Base-by-base conservation (phyloP, 805 yeast genomes). In the Danielozyma ontarioensis region DNA sequence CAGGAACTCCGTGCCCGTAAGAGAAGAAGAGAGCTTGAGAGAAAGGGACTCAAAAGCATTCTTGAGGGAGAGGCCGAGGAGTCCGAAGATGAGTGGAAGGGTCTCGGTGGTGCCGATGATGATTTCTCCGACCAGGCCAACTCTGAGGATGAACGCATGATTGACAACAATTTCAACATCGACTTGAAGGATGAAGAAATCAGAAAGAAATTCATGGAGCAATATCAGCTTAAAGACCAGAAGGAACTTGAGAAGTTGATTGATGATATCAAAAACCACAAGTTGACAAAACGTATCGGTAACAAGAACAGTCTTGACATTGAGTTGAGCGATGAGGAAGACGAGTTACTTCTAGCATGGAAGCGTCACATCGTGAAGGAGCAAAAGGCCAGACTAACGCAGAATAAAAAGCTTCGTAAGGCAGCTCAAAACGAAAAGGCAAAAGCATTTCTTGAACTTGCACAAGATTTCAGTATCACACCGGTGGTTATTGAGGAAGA, bases 51-150 rank as follows among this genome's bases (percentile, higher is more conserved):
- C 13, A 68, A 68, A 33, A 66, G 73, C 17, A 70, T 85, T 34
- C 65, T 84, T 52, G 90, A 85, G 47, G 80, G 82, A 31, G 93
- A 84, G 62, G 95, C 95, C 28, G 88, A 76, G 45, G 95, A 85
- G 61, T 83, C 93, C 24, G 94, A 85, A 39, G 95, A 85, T 64
- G 95, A 85, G 62, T 85, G 87, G 84, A 73, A 73, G 31, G 94
- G 93, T 3, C 47, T 82, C 31, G 93, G 90, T 42, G 94, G 94
- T 39, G 64, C 50, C 4, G 89, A 82, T 44, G 83, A 79, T 3
- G 80, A 75, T 40, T 34, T 50, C 1, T 70, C 76, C 13, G 80
- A 72, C 40, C 75, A 64, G 27, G 81, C 78, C 33, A 76, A 83
- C 51, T 76, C 85, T 17, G 94, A 84, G 40, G 84, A 83, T 49